Evolutionary conservation across 179 eudicot species (phyloP).

Genomic region (Beta lomatogona): DNA sequence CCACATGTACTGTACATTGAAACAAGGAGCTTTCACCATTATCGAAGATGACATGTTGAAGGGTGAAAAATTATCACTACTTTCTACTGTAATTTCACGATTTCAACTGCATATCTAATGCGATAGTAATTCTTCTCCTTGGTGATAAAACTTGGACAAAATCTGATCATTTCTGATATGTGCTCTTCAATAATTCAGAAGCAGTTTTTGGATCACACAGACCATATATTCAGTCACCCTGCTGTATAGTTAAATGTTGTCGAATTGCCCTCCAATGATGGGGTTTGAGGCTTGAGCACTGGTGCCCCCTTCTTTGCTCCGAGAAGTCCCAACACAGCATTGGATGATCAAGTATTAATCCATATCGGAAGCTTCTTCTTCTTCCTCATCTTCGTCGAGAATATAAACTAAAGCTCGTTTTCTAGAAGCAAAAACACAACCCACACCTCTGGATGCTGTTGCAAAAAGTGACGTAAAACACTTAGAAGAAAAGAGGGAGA

Average conservation of each 20-base stretch:
- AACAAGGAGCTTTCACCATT: too few relatives aligned
- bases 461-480: neutral
- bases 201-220: neutral
- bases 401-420: conserved; percentile 97
- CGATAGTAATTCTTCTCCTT: too few relatives aligned
- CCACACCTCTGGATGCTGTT: conserved; percentile 95
- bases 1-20: too few relatives aligned
- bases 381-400: conserved; percentile 97
- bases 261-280: neutral
- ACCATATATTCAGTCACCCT: neutral
- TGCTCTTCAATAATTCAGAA: too few relatives aligned
- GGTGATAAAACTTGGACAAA: too few relatives aligned
- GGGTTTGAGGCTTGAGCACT: neutral
- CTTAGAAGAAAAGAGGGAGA: neutral
- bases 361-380: conserved; percentile 64
- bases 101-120: too few relatives aligned
- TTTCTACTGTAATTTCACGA: too few relatives aligned
- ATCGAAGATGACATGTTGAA: too few relatives aligned
- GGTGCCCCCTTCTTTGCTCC: neutral
- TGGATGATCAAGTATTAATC: conserved; percentile 41
- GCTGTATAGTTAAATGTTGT: conserved; percentile 19
- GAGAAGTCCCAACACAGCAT: neutral
- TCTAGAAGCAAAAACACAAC: conserved; percentile 85
- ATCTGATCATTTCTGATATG: too few relatives aligned
- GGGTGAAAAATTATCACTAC: too few relatives aligned